Conservation (phyloP, 2,329 filamentous ascomycete species). For the Aureobasidium sp. region DNA sequence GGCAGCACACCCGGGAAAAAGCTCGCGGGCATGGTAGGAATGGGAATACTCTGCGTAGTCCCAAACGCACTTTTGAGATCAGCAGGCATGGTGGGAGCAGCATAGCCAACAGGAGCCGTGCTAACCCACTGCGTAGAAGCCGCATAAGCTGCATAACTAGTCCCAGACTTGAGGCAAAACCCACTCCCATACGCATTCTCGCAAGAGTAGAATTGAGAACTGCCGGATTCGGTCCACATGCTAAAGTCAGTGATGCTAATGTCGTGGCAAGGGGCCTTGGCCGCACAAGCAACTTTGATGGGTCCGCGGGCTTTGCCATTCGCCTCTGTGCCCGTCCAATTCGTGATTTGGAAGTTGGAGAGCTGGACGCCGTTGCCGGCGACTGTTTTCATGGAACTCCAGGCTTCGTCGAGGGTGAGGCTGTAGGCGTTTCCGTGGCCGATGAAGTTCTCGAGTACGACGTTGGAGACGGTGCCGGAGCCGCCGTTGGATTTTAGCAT, state of each 20-base stretch:
- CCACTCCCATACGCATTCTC: conserved; percentile 44
- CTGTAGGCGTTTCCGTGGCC: conserved; percentile 53
- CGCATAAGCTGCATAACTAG: conserved; percentile 24
- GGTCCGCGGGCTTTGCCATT: conserved; percentile 47
- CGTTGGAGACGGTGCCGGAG: conserved; percentile 45
- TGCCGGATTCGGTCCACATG: conserved; percentile 47
- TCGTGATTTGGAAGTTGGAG: conserved; percentile 46
- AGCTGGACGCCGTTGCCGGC: conserved; percentile 47
- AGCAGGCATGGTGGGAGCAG: conserved; percentile 32
- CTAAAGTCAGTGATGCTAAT: conserved; percentile 46
- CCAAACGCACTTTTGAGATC: conserved; percentile 28
- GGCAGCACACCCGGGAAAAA: conserved; percentile 32
- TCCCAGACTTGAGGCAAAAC: conserved; percentile 38
- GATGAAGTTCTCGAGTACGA: conserved; percentile 52
- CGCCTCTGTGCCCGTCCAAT: conserved; percentile 50
- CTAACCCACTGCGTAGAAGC: conserved; percentile 31
- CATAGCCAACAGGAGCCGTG: conserved; percentile 32
- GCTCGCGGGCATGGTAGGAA: conserved; percentile 35
- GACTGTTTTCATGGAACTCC: conserved; percentile 38
- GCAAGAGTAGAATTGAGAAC: conserved; percentile 38
- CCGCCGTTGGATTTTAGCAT: conserved; percentile 54
- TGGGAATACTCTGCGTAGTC: conserved; percentile 33
- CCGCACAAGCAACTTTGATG: conserved; percentile 47
- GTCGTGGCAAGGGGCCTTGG: conserved; percentile 46
- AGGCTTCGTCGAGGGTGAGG: conserved; percentile 50